phyloP scores from a whole-genome alignment of 2,329 filamentous ascomycete species.

The Coccinonectria pachysandricola region DNA sequence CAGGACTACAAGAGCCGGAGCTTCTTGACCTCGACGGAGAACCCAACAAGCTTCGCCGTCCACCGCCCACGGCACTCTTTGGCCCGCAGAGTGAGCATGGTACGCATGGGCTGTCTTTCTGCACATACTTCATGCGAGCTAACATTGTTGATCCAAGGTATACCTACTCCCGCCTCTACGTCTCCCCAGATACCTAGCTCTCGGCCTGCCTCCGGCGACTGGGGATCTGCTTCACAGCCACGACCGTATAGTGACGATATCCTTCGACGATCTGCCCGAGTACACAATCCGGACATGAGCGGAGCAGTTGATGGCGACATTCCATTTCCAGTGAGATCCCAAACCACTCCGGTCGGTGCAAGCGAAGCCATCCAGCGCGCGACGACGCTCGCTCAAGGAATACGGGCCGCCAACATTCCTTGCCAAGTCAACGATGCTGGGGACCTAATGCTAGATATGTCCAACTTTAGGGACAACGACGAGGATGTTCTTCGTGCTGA shows the following conservation, averaged over 20 bases:
- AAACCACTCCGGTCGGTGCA: constrained; percentile 66
- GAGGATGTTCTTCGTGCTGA: constrained; percentile 87
- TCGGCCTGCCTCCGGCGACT: constrained; percentile 41
- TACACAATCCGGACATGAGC: constrained; percentile 24
- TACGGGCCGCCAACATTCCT: constrained; percentile 84
- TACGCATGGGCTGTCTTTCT: constrained; percentile 8
- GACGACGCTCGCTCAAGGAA: constrained; percentile 71
- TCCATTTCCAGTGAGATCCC: constrained; percentile 46
- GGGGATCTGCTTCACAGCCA: constrained; percentile 32
- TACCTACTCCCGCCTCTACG: constrained; percentile 42
- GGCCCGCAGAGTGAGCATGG: constrained; percentile 20
- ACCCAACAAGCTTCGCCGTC: constrained; percentile 28
- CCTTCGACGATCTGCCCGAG: constrained; percentile 37
- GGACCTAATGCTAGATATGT: constrained; percentile 97
- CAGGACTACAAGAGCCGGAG: constrained; percentile 55
- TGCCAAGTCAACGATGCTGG: constrained; percentile 86
- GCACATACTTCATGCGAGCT: background rate
- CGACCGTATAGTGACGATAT: constrained; percentile 46
- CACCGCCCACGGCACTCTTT: constrained; percentile 33
- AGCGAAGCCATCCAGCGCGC: constrained; percentile 70
- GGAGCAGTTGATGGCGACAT: constrained; percentile 29
- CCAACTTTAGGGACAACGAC: constrained; percentile 87
- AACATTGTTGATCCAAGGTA: constrained; percentile 19
- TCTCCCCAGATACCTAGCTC: constrained; percentile 39
- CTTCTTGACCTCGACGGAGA: constrained; percentile 53